A percentile compares a stretch with the other conserved stretches of the same genome.
phyloP scores from a whole-genome alignment of 164 flowering plant genomes.

The Berberis thunbergii region DNA sequence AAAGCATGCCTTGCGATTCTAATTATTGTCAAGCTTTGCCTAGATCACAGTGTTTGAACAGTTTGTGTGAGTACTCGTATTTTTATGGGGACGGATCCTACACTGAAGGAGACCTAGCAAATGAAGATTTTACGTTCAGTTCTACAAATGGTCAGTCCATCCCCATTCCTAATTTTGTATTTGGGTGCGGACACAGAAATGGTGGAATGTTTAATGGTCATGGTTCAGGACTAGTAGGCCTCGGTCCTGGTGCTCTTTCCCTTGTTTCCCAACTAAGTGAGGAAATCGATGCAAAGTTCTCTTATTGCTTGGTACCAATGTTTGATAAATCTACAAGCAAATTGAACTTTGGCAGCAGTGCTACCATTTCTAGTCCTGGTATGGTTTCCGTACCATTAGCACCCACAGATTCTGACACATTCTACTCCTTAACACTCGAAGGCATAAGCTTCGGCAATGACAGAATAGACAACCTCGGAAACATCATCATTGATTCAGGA shows the following conservation, averaged over 20 bases:
- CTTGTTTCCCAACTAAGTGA: conserved; percentile 29
- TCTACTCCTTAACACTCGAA: conserved; percentile 37
- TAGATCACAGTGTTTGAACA: not conserved
- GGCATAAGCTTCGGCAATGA: conserved; percentile 30
- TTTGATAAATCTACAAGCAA: conserved; percentile 7
- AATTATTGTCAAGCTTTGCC: conserved; percentile 15
- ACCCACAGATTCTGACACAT: conserved; percentile 6
- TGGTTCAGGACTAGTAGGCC: conserved; percentile 47
- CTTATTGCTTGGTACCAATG: conserved; percentile 45
- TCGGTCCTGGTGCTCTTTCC: conserved; percentile 41
- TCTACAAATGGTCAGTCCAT: conserved; percentile 6
- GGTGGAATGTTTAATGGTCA: conserved; percentile 22
- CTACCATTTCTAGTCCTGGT: conserved; percentile 20
- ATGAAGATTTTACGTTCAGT: conserved; percentile 30
- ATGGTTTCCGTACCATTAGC: conserved; percentile 35
- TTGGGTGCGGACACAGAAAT: conserved; percentile 52
- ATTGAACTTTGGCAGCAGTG: conserved; percentile 32
- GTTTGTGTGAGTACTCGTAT: conserved; percentile 19
- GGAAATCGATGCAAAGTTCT: conserved; percentile 34
- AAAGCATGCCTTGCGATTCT: conserved; percentile 24
- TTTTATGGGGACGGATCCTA: conserved; percentile 32
- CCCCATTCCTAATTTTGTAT: conserved; percentile 3
- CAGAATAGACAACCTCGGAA: conserved; percentile 15
- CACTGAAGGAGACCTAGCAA: conserved; percentile 27
- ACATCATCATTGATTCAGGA: conserved; percentile 63